A percentile compares a stretch with the other conserved stretches of the same genome.
Conservation (phyloP, 257 asterid species). For the Lantana camara region DNA sequence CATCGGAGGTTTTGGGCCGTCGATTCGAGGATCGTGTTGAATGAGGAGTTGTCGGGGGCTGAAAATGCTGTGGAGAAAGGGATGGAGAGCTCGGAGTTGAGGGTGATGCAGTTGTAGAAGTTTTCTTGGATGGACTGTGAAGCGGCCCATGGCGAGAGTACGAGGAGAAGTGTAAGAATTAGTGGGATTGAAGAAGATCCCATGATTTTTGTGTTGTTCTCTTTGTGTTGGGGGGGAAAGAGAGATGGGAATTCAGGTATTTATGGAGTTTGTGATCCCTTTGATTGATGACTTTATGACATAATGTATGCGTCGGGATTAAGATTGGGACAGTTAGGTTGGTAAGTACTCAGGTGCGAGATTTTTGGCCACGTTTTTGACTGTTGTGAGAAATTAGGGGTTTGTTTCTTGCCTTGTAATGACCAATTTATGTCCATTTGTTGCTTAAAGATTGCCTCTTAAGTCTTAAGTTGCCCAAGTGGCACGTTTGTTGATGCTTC, state of each 20-base stretch:
- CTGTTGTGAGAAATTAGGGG: neutral
- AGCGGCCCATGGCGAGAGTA: neutral
- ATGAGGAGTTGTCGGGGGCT: slow-evolving; percentile 48
- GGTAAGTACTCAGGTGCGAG: neutral
- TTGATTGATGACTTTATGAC: slow-evolving; percentile 19
- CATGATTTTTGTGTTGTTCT: slow-evolving; percentile 18
- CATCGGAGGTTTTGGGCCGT: slow-evolving; percentile 52
- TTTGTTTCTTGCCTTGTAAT: slow-evolving; percentile 37
- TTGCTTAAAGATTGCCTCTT: slow-evolving; percentile 33
- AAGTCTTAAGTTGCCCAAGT: slow-evolving; percentile 25
- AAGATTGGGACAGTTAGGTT: slow-evolving; percentile 13
- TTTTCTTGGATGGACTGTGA: slow-evolving; percentile 41
- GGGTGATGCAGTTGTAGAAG: slow-evolving; percentile 47
- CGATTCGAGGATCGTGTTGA: slow-evolving; percentile 41
- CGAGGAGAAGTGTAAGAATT: slow-evolving; percentile 27
- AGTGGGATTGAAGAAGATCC: slow-evolving; percentile 24
- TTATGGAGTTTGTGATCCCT: slow-evolving; percentile 21
- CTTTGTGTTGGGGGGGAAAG: neutral
- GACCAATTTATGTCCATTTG: slow-evolving; percentile 24
- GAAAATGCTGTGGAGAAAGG: slow-evolving; percentile 50
- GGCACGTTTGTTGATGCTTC: slow-evolving; percentile 28
- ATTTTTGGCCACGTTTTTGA: slow-evolving; percentile 22
- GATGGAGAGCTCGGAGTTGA: slow-evolving; percentile 48
- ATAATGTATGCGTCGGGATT: slow-evolving; percentile 12
- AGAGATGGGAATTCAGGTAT: slow-evolving; percentile 5